phyloP scores from a whole-genome alignment of 805 yeast species.

The Candida krabiensis region DNA sequence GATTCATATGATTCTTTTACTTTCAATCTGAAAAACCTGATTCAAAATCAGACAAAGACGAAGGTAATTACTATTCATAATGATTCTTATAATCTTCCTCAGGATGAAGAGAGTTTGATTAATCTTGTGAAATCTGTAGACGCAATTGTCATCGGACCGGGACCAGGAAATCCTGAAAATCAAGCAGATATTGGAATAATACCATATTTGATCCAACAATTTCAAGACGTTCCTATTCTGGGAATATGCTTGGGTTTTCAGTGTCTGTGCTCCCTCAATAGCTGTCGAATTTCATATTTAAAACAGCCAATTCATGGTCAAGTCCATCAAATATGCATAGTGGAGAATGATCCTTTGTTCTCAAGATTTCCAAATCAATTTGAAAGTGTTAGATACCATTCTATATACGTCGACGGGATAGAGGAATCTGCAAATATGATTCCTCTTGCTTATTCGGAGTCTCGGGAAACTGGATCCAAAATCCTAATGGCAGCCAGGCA shows the following conservation, averaged over 20 bases:
- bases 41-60: slow-evolving; percentile 51
- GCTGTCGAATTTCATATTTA: slow-evolving; percentile 54
- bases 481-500: slow-evolving; percentile 83
- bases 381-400: slow-evolving; percentile 85
- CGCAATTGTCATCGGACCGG: slow-evolving; percentile 90
- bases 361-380: slow-evolving; percentile 42
- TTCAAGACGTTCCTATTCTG: slow-evolving; percentile 59
- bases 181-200: slow-evolving; percentile 72
- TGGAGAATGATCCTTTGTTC: slow-evolving; percentile 37
- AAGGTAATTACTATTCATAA: slow-evolving; percentile 61
- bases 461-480: slow-evolving; percentile 30
- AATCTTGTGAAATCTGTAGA: slow-evolving; percentile 54
- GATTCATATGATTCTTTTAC: slow-evolving; percentile 98
- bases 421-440: slow-evolving; percentile 33
- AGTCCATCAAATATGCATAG: slow-evolving; percentile 48
- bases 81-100: slow-evolving; percentile 46
- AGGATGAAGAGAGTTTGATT: slow-evolving; percentile 36
- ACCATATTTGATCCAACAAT: slow-evolving; percentile 46
- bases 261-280: slow-evolving; percentile 62
- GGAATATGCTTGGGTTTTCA: slow-evolving; percentile 97
- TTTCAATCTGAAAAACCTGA: slow-evolving; percentile 67
- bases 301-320: slow-evolving; percentile 82
- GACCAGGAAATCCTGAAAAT: slow-evolving; percentile 86
- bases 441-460: slow-evolving; percentile 64
- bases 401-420: slow-evolving; percentile 53